phyloP scores from a whole-genome alignment of 2,329 filamentous ascomycete genomes.

The Triangularia verruculosa region DNA sequence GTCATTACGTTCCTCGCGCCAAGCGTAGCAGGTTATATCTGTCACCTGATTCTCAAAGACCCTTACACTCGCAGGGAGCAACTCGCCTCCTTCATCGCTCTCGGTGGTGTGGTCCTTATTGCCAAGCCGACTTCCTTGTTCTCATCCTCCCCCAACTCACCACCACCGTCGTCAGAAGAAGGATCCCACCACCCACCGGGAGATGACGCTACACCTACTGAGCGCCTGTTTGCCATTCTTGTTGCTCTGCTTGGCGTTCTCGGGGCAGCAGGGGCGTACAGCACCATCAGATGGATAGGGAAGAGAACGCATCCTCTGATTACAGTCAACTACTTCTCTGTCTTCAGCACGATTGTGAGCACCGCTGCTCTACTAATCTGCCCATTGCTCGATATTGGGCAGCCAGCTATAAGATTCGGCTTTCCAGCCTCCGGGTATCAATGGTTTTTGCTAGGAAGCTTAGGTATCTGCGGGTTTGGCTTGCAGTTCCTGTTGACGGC shows the following conservation, averaged over 20 bases:
- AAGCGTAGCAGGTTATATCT: conserved; percentile 74
- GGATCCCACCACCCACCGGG: background rate
- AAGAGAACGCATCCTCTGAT: conserved; percentile 77
- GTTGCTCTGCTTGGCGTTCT: conserved; percentile 74
- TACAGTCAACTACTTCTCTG: conserved; percentile 79
- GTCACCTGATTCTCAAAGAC: conserved; percentile 70
- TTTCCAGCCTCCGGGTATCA: conserved; percentile 45
- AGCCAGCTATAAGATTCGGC: conserved; percentile 46
- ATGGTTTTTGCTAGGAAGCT: conserved; percentile 64
- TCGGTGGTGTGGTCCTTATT: conserved; percentile 79
- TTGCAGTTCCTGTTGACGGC: conserved; percentile 85
- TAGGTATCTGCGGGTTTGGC: conserved; percentile 73
- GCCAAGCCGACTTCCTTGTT: conserved; percentile 57
- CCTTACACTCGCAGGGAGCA: conserved; percentile 77
- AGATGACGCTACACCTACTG: conserved; percentile 51
- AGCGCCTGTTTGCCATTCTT: conserved; percentile 67
- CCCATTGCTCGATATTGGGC: conserved; percentile 43
- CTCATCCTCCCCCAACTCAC: conserved; percentile 31
- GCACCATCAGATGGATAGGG: conserved; percentile 75
- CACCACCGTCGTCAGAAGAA: conserved; percentile 1
- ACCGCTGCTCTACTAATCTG: conserved; percentile 55
- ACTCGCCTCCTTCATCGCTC: conserved; percentile 69
- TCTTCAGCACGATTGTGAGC: conserved; percentile 67
- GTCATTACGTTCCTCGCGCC: conserved; percentile 87
- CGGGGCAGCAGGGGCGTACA: conserved; percentile 71